Conservation (phyloP, 2,329 filamentous ascomycete genomes). For the Trichoderma sp. region DNA sequence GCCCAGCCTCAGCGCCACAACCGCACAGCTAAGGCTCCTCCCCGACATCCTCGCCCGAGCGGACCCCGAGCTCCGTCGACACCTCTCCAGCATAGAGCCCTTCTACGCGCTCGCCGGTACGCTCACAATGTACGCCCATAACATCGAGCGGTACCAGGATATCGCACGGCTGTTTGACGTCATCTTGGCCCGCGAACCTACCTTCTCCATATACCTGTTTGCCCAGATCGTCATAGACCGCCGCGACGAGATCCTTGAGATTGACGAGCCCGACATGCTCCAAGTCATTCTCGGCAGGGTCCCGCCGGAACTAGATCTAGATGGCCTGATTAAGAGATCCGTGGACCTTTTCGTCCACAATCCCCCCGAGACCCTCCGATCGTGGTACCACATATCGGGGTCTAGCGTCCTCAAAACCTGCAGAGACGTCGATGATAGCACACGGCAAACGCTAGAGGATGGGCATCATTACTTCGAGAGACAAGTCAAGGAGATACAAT, state of each 20-base stretch:
- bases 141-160: constrained; percentile 83
- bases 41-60: constrained; percentile 73
- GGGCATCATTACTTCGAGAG: constrained; percentile 65
- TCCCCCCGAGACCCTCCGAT: constrained; percentile 69
- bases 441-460: constrained; percentile 58
- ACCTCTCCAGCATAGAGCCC: constrained; percentile 75
- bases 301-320: constrained; percentile 75
- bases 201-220: constrained; percentile 87
- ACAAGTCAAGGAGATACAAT: constrained; percentile 69
- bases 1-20: constrained; percentile 74
- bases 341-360: constrained; percentile 59
- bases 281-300: constrained; percentile 85
- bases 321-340: constrained; percentile 68
- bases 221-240: constrained; percentile 81
- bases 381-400: constrained; percentile 69
- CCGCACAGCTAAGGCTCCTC: constrained; percentile 82
- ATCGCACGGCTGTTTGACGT: constrained; percentile 93
- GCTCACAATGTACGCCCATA: constrained; percentile 93
- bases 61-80: constrained; percentile 67
- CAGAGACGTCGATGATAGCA: constrained; percentile 47
- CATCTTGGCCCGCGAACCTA: constrained; percentile 80
- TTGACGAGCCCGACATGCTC: constrained; percentile 92
- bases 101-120: constrained; percentile 94
- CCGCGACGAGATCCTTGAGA: constrained; percentile 78
- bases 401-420: constrained; percentile 86